These are phyloP conservation scores for Thielaviopsis ethacetica DNA, from an alignment of 2,329 filamentous ascomycete genomes.

Conservation along the genomic window DNA sequence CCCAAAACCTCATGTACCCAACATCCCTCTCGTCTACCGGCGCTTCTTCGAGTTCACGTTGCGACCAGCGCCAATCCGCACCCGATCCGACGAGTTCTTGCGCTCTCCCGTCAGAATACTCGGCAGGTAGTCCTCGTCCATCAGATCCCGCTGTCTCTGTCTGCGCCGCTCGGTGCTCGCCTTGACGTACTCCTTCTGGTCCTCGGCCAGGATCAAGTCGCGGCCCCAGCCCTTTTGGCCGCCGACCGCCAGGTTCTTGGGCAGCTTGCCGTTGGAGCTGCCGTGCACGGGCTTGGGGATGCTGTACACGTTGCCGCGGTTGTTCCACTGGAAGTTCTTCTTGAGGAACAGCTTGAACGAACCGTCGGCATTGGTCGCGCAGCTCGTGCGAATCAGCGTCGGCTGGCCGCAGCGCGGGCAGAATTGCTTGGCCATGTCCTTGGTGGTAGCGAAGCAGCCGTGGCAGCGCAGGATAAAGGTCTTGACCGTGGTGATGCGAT, in stretches of 20 bases:
- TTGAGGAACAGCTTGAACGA: slow-evolving; percentile 77
- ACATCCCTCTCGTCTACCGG: not conserved
- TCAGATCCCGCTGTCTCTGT: slow-evolving; percentile 59
- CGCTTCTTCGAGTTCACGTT: slow-evolving; percentile 53
- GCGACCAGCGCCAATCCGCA: slow-evolving; percentile 69
- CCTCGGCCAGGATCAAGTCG: slow-evolving; percentile 72
- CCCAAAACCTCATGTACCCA: not conserved
- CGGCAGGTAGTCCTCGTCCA: slow-evolving; percentile 91
- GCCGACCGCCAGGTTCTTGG: slow-evolving; percentile 45
- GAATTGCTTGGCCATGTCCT: slow-evolving; percentile 79
- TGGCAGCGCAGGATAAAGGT: slow-evolving; percentile 88
- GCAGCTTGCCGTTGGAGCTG: slow-evolving; percentile 57
- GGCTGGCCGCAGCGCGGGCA: slow-evolving; percentile 81
- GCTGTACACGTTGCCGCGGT: slow-evolving; percentile 77
- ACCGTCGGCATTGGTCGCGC: slow-evolving; percentile 66
- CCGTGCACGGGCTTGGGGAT: slow-evolving; percentile 82
- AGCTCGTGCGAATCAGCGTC: slow-evolving; percentile 69
- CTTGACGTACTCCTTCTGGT: slow-evolving; percentile 80
- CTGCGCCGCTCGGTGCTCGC: slow-evolving; percentile 48
- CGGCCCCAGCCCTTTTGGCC: slow-evolving; percentile 80
- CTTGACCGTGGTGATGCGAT: slow-evolving; percentile 69
- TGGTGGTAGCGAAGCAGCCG: slow-evolving; percentile 73
- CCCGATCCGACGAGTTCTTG: slow-evolving; percentile 43
- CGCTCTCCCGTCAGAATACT: slow-evolving; percentile 69
- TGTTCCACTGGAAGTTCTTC: slow-evolving; percentile 93